Conservation (phyloP, 139 green algal genomes). For the Trebouxia sp. region DNA sequence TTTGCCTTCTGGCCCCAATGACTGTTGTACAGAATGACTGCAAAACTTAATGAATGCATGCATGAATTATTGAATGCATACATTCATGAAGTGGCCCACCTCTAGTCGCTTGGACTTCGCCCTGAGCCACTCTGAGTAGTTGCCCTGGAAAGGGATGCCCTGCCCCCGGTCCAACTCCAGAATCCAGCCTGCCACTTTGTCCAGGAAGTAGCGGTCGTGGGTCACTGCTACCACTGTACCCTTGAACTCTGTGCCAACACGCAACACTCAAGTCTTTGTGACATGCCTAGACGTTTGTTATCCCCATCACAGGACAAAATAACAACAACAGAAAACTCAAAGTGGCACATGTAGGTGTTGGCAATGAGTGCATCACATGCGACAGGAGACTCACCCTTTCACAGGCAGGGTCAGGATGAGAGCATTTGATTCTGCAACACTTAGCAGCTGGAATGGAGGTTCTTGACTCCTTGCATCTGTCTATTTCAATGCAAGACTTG, state of each 20-base stretch:
- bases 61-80: no score
- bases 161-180: constrained; percentile 75
- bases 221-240: constrained; percentile 78
- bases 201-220: constrained; percentile 69
- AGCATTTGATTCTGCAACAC: not conserved
- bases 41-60: no score
- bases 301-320: no score
- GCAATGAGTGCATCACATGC: no score
- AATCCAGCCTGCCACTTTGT: constrained; percentile 81
- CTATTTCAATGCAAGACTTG: no score
- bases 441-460: not conserved
- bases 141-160: constrained; percentile 86
- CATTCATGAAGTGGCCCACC: not conserved
- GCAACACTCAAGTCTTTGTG: not conserved
- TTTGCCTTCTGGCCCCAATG: no score
- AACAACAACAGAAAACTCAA: not conserved
- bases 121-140: constrained; percentile 74
- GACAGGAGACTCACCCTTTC: not conserved
- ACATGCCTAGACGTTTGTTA: not conserved
- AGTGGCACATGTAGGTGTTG: no score
- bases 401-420: not conserved
- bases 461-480: no score
- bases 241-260: constrained; percentile 53
- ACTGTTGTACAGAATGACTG: no score
- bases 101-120: constrained; percentile 63